Evolutionary conservation across 805 yeast genomes (phyloP).

Genomic region (Yamadazyma philogaea): DNA sequence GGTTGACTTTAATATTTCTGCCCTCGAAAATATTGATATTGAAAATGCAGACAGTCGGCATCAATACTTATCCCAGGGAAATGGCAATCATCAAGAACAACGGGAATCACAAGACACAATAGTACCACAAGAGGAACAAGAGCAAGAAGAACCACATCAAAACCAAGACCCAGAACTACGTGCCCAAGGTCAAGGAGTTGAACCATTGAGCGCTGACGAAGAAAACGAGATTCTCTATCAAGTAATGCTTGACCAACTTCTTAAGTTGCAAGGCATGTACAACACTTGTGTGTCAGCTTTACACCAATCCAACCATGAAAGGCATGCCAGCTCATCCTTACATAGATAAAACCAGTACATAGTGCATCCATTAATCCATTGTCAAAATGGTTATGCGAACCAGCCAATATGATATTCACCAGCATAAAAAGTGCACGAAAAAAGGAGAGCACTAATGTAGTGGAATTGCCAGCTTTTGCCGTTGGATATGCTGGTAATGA

Average conservation of each 20-base stretch:
- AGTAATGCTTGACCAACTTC: conserved; percentile 9
- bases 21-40: background rate
- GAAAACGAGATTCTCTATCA: conserved; percentile 14
- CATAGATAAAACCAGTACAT: too few relatives aligned
- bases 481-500: too few relatives aligned
- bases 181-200: background rate
- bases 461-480: too few relatives aligned
- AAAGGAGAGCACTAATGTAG: too few relatives aligned
- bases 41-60: background rate
- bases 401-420: background rate
- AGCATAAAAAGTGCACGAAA: too few relatives aligned
- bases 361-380: background rate
- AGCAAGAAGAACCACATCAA: background rate
- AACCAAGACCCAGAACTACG: background rate
- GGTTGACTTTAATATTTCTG: conserved; percentile 6
- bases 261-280: conserved; percentile 7
- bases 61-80: background rate
- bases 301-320: background rate
- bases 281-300: background rate
- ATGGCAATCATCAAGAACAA: background rate
- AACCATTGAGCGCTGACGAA: conserved; percentile 2
- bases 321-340: background rate
- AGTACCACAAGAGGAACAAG: background rate
- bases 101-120: too few relatives aligned
- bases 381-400: background rate